These are phyloP conservation scores for Xylariaceae sp. DNA, from an alignment of 2,329 filamentous ascomycete genomes.

Conservation along the genomic window DNA sequence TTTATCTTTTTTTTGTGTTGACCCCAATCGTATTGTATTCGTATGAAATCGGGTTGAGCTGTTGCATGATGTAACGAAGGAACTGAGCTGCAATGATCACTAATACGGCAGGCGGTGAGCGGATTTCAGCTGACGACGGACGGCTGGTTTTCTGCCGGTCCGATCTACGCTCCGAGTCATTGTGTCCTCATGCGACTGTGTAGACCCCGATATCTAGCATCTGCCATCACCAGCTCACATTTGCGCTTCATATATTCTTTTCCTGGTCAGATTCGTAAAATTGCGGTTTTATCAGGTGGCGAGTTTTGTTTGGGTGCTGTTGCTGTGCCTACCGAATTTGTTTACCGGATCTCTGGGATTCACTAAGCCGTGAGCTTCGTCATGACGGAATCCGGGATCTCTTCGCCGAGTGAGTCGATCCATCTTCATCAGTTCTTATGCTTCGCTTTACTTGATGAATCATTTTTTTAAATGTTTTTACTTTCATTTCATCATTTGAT, in stretches of 20 bases:
- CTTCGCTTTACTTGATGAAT: no score
- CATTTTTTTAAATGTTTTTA: no score
- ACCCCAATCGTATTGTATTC: background rate
- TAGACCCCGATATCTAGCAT: background rate
- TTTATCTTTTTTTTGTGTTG: background rate
- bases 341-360: background rate
- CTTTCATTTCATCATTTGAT: no score
- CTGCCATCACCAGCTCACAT: no score
- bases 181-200: background rate
- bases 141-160: constrained; percentile 9
- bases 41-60: no score
- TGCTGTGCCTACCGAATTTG: background rate
- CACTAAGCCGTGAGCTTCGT: background rate
- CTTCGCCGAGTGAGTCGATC: constrained; percentile 30
- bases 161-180: constrained; percentile 23
- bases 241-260: no score
- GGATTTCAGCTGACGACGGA: background rate
- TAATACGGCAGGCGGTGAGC: constrained; percentile 19
- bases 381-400: constrained; percentile 26
- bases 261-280: no score
- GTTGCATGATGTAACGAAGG: background rate
- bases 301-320: background rate
- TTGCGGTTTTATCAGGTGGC: no score
- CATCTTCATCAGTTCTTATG: no score
- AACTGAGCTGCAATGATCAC: background rate